These are phyloP conservation scores for Ascochyta fabae DNA, from an alignment of 2,329 filamentous ascomycete species.

Conservation along the genomic window DNA sequence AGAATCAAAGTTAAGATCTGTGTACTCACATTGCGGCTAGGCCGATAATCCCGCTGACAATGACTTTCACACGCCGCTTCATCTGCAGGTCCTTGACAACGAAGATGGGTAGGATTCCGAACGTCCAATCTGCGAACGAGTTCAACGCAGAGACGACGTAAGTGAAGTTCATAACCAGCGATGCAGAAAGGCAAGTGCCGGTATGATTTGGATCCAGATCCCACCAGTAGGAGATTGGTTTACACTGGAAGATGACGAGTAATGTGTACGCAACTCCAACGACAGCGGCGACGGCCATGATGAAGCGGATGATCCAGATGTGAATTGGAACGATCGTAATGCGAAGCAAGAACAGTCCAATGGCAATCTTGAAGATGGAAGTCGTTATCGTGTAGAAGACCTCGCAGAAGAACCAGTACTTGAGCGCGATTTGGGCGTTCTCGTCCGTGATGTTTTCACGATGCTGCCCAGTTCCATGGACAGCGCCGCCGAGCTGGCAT, in stretches of 20 bases:
- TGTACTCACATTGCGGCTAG: slow-evolving; percentile 50
- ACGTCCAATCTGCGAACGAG: slow-evolving; percentile 39
- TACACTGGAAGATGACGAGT: slow-evolving; percentile 60
- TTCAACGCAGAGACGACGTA: slow-evolving; percentile 46
- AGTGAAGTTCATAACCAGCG: slow-evolving; percentile 59
- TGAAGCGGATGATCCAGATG: slow-evolving; percentile 53
- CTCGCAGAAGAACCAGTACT: slow-evolving; percentile 62
- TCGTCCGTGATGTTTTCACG: slow-evolving; percentile 39
- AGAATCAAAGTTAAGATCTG: background rate
- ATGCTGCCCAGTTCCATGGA: slow-evolving; percentile 48
- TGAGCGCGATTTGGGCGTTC: slow-evolving; percentile 34
- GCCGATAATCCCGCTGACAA: slow-evolving; percentile 59
- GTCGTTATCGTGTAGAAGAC: slow-evolving; percentile 59
- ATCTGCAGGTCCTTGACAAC: slow-evolving; percentile 64
- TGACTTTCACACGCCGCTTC: slow-evolving; percentile 58
- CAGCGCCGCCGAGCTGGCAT: slow-evolving; percentile 44
- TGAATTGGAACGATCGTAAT: slow-evolving; percentile 55
- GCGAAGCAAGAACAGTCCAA: slow-evolving; percentile 59
- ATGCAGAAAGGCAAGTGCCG: slow-evolving; percentile 51
- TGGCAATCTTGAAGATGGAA: slow-evolving; percentile 57
- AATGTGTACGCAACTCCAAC: slow-evolving; percentile 58
- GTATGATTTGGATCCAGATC: slow-evolving; percentile 39
- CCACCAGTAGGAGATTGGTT: slow-evolving; percentile 60
- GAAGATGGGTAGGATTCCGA: slow-evolving; percentile 49
- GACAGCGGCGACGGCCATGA: slow-evolving; percentile 53